Base-by-base conservation (phyloP, 139 green algal genomes). In the Closterium sp. region DNA sequence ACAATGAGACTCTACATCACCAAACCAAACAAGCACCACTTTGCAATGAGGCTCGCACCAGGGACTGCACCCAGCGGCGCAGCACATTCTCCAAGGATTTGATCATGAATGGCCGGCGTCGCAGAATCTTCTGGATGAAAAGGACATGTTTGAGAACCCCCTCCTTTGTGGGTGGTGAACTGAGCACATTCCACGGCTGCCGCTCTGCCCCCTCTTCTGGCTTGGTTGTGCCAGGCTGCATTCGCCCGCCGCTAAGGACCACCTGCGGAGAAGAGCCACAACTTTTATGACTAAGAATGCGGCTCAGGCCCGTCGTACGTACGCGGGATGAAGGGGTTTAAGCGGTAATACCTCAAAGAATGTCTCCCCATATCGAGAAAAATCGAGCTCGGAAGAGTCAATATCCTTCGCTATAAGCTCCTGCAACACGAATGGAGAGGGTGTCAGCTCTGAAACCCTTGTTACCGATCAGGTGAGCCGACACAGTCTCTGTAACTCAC, bases 341-440 rank as follows among this genome's bases (percentile, higher is more conserved):
- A 87, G 84, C 34, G 28, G 19, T 17, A 32, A 45, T 93, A 95
- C 93, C 97, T 99, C 98, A 95, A 99, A 99, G 21, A 99, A 95
- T 2, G 97, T 98, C 89, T 99, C 98, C 31, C 97, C 97, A 97
- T 99, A 99, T 34, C 98, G 96, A 2, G 94, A 97, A 91, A 98
- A 99, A 93, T 99, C 97, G 4, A 99, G 95, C 31, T 98, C 96
- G 3, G 96, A 96, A 27, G 91, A 89, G 50, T 94, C 93, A 38
- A 95, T 92, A 30, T 90, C 93, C 87, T 95, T 95, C 62, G 21
- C 28, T 62, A 91, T 79, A 29, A 85, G 19, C 19, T 92, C 92
- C 84, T 95, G 92, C 45, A 70, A 70, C 11, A 70, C 45, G 11
- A 2, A 19, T 17, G 11, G 4, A 70, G 1, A 70, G 11, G 1